Conservation (phyloP, 495 filamentous ascomycete species). For the Gamarada debralockiae region DNA sequence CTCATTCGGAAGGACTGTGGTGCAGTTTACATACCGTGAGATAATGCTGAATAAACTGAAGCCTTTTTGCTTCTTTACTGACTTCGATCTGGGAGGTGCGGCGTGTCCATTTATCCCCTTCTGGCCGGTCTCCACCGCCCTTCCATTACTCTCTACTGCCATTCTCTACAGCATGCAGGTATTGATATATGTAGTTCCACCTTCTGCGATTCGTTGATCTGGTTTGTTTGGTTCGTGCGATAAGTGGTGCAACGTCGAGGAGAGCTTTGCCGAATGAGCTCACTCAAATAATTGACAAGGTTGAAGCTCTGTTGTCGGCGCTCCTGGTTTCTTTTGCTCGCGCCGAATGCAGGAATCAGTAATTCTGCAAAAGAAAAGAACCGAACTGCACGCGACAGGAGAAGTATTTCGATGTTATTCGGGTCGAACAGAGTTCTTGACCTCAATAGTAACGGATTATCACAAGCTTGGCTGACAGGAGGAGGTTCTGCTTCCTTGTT, state of each 20-base stretch:
- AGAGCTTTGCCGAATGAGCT: no score
- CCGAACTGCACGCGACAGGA: no score
- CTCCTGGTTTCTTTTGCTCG: no score
- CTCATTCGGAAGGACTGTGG: not conserved
- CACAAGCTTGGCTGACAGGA: no score
- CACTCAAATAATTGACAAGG: not conserved
- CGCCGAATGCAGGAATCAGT: no score
- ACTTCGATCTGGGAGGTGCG: constrained; percentile 13
- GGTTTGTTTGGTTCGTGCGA: not conserved
- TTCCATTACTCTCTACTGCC: constrained; percentile 20
- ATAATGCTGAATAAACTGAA: constrained; percentile 50
- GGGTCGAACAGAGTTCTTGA: no score
- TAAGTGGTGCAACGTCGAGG: not conserved
- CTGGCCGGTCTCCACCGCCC: constrained; percentile 12
- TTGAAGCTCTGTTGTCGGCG: constrained; percentile 1
- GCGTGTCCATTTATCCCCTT: constrained; percentile 24
- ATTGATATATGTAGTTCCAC: not conserved
- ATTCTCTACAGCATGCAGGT: constrained; percentile 23
- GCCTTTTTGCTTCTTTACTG: constrained; percentile 27
- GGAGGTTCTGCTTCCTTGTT: no score
- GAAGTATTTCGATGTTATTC: no score
- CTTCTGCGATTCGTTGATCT: not conserved
- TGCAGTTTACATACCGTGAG: constrained; percentile 51
- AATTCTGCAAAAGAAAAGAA: no score
- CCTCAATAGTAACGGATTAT: no score